phyloP scores from a whole-genome alignment of 805 yeast species.

The Ogataea sp. region DNA sequence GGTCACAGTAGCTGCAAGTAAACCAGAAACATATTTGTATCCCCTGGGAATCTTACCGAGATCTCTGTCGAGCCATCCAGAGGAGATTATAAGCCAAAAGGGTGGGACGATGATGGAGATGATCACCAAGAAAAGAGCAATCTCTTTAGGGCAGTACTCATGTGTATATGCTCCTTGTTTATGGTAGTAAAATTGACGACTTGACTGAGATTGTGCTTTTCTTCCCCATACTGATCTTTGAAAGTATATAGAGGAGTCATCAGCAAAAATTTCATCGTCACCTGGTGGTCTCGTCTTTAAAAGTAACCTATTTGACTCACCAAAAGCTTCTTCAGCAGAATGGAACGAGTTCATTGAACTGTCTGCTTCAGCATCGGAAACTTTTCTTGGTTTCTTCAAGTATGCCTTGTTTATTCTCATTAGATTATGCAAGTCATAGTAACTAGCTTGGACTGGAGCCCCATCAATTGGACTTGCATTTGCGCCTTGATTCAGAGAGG shows the following conservation, averaged over 20 bases:
- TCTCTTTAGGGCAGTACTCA: constrained; percentile 6
- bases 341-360: neutral
- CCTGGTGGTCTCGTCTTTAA: too few species aligned
- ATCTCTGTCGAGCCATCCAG: constrained; percentile 18
- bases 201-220: constrained; percentile 2
- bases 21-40: constrained; percentile 15
- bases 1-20: constrained; percentile 10
- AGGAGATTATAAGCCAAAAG: constrained; percentile 18
- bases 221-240: neutral
- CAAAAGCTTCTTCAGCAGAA: neutral
- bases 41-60: constrained; percentile 15
- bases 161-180: neutral
- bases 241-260: neutral
- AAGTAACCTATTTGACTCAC: too few species aligned
- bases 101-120: constrained; percentile 21
- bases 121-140: constrained; percentile 12
- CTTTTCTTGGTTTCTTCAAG: neutral
- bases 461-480: too few species aligned
- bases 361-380: neutral
- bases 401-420: neutral
- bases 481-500: neutral
- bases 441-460: too few species aligned
- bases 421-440: constrained; percentile 1
- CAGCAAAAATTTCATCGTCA: too few species aligned
- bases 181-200: constrained; percentile 2